These are phyloP conservation scores for Chaetomium cochliodes DNA, from an alignment of 495 filamentous ascomycete species.

Conservation along the genomic window DNA sequence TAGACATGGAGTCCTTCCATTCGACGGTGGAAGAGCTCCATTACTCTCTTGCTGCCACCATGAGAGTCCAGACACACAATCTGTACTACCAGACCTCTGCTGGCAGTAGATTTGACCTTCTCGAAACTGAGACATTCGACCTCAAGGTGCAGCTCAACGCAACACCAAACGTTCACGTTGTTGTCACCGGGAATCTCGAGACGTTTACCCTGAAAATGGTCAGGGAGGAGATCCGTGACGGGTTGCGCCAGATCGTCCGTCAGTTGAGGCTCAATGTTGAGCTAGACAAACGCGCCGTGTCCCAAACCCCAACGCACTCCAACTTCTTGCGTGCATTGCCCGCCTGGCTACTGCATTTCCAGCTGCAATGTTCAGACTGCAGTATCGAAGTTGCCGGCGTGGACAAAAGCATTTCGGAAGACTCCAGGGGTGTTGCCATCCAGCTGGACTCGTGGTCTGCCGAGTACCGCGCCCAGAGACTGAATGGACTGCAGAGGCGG, in stretches of 20 bases:
- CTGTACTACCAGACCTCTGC: slow-evolving; percentile 92
- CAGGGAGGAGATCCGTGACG: slow-evolving; percentile 84
- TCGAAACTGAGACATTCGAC: slow-evolving; percentile 82
- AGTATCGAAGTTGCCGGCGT: slow-evolving; percentile 87
- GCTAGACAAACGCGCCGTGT: slow-evolving; percentile 56
- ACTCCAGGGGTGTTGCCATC: slow-evolving; percentile 75
- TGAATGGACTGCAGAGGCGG: slow-evolving; percentile 52
- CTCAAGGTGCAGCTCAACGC: slow-evolving; percentile 81
- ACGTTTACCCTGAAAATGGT: slow-evolving; percentile 88
- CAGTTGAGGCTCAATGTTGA: slow-evolving; percentile 66
- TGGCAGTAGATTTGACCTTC: slow-evolving; percentile 76
- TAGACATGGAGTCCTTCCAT: slow-evolving; percentile 93
- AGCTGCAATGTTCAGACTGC: slow-evolving; percentile 83
- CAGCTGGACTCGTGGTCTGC: slow-evolving; percentile 88
- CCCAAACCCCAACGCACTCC: slow-evolving; percentile 49
- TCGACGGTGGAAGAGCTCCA: slow-evolving; percentile 79
- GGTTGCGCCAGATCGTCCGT: slow-evolving; percentile 83
- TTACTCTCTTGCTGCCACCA: slow-evolving; percentile 78
- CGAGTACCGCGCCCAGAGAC: slow-evolving; percentile 82
- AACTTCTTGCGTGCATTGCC: slow-evolving; percentile 79
- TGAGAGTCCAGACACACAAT: slow-evolving; percentile 81
- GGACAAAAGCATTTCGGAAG: slow-evolving; percentile 73
- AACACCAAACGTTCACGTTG: slow-evolving; percentile 78
- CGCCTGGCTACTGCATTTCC: slow-evolving; percentile 78
- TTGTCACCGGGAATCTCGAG: slow-evolving; percentile 75